Base-by-base conservation (phyloP, 805 yeast species). In the Saturnispora ahearnii region DNA sequence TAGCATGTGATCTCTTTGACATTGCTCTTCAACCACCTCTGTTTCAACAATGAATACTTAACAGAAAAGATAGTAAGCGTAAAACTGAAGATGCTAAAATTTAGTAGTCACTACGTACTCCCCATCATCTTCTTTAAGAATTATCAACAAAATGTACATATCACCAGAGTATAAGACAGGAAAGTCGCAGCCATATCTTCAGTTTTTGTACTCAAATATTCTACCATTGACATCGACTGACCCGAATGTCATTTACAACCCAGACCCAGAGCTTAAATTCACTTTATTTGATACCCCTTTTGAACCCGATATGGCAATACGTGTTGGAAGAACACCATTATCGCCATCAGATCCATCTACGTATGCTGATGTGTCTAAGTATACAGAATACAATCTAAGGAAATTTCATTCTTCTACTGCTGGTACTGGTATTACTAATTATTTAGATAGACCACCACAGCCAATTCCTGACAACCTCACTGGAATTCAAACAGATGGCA, bases 301-400 rank as follows among this genome's bases (percentile, higher is more conserved):
- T 56, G 57, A 55, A 41, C 62, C 70, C 0, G 65, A 65, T 40
- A 46, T 62, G 31, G 66, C 59, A 1, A 53, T 68, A 7, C 56
- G 69, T 37, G 57, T 67, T n/a, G 60, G 71, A 36, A 52, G 72
- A 47, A 61, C 73, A 22, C 70, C 72, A 37, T 53, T 68, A 48
- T 54, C 70, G 49, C 52, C 71, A 51, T 54, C 57, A 42, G 68
- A 78, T 53, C 77, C 81, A 11, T 69, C 70, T 12, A 77, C 82
- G 0, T 77, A 78, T 54, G 78, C 76, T 1, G 71, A 79, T 9
- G 55, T 76, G 24, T 79, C 82, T 1, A 70, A 69, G 50, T 79
- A 74, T 55, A 69, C 77, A 6, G 73, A 74, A 47, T 65, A 62
- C 38, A 62, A 72, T 36, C 69, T 78, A 44, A 54, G 71, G 33